Percentiles rank a stretch among this genome's conserved stretches.
Evolutionary conservation across 306 rosid genomes (phyloP).

Genomic region (Vicia villosa): DNA sequence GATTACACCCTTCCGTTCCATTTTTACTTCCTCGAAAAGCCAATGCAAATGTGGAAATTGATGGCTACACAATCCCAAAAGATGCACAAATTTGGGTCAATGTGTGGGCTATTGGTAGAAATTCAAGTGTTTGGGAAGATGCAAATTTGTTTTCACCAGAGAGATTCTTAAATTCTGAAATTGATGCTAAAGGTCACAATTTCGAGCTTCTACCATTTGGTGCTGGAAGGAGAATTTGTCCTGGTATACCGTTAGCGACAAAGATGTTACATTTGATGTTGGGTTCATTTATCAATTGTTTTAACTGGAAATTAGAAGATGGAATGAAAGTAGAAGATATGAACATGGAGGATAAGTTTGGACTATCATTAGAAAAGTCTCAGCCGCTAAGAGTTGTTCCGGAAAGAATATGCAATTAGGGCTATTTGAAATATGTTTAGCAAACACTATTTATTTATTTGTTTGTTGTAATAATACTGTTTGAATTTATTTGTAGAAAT

Average conservation of each 20-base stretch:
- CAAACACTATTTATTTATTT: too few relatives aligned
- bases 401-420: neutral
- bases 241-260: constrained; percentile 39
- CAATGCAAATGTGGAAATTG: too few relatives aligned
- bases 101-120: too few relatives aligned
- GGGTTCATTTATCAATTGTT: constrained; percentile 45
- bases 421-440: too few relatives aligned
- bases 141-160: constrained; percentile 46
- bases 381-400: constrained; percentile 45
- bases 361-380: constrained; percentile 41
- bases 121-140: neutral
- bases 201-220: constrained; percentile 24
- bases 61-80: too few relatives aligned
- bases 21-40: too few relatives aligned
- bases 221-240: constrained; percentile 42
- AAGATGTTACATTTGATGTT: constrained; percentile 41
- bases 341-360: constrained; percentile 49
- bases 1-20: too few relatives aligned
- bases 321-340: constrained; percentile 35
- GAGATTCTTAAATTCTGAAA: constrained; percentile 42
- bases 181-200: constrained; percentile 42
- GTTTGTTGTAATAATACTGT: too few relatives aligned
- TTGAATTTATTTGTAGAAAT: too few relatives aligned
- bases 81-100: too few relatives aligned
- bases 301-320: constrained; percentile 54